A percentile compares a stretch with the other conserved stretches of the same genome.
Conservation (phyloP, 441 rosid genomes). For the Metrosideros polymorpha region DNA sequence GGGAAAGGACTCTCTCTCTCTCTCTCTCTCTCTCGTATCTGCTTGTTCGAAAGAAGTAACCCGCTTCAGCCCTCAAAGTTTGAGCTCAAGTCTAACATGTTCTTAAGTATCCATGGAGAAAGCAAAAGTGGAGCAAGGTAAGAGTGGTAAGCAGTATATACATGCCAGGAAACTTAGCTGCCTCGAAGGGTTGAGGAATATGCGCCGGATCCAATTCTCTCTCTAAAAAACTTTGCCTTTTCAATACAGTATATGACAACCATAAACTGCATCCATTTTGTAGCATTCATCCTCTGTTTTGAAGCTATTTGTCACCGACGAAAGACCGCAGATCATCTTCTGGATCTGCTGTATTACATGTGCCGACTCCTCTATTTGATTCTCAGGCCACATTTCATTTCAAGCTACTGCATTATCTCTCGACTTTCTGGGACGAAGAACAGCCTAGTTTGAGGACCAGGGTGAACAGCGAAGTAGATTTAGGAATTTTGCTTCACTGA, state of each 20-base stretch:
- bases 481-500: neutral
- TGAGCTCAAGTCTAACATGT: neutral
- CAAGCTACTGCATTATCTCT: neutral
- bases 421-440: neutral
- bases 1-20: neutral
- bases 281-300: neutral
- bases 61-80: neutral
- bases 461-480: neutral
- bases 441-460: neutral
- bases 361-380: neutral
- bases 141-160: neutral
- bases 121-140: neutral
- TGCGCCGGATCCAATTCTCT: neutral
- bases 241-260: neutral
- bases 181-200: neutral
- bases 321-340: neutral
- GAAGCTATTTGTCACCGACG: neutral
- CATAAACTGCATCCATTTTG: neutral
- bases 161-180: neutral
- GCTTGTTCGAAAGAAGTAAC: neutral
- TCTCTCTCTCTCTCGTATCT: neutral
- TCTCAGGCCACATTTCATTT: neutral
- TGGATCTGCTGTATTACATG: neutral
- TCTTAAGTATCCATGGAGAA: neutral
- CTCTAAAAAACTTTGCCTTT: neutral